Conservation (phyloP, 2,329 filamentous ascomycete genomes). For the Huntiella omanensis region DNA sequence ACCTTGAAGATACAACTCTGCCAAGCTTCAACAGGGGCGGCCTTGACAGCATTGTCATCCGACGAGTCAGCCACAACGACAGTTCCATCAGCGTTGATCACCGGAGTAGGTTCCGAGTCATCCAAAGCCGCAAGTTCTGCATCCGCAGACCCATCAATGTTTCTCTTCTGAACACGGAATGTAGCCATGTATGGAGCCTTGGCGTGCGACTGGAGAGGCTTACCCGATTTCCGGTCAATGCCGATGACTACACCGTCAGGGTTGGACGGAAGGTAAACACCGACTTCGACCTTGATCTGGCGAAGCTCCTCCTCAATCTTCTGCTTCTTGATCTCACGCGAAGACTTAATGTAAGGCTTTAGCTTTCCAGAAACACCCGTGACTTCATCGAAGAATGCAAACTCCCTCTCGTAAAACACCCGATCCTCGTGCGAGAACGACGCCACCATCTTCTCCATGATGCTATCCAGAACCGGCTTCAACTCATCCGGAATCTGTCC, state of each 20-base stretch:
- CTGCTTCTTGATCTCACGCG: constrained; percentile 93
- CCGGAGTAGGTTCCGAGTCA: constrained; percentile 16
- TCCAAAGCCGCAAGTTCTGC: constrained; percentile 27
- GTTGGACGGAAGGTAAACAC: constrained; percentile 92
- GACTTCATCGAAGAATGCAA: constrained; percentile 94
- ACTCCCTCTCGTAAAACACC: constrained; percentile 83
- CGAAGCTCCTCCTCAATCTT: constrained; percentile 98
- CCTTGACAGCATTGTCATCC: background rate
- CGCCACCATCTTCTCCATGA: constrained; percentile 65
- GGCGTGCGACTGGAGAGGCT: constrained; percentile 90
- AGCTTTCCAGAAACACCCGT: constrained; percentile 91
- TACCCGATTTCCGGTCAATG: constrained; percentile 94
- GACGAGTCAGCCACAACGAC: constrained; percentile 13
- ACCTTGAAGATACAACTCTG: constrained; percentile 99
- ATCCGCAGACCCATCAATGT: constrained; percentile 14
- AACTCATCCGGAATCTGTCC: constrained; percentile 74
- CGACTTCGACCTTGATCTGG: constrained; percentile 91
- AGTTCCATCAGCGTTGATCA: background rate
- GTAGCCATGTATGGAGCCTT: constrained; percentile 99
- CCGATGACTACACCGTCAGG: constrained; percentile 94
- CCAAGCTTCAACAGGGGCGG: constrained; percentile 64
- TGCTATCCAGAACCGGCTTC: constrained; percentile 82
- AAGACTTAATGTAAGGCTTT: constrained; percentile 76
- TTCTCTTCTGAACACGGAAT: constrained; percentile 78
- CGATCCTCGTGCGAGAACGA: constrained; percentile 66